Evolutionary conservation across 2,329 filamentous ascomycete genomes (phyloP), one percentile per base, ranked within the genome.

Genomic region (Ophiostoma pallidulum): DNA sequence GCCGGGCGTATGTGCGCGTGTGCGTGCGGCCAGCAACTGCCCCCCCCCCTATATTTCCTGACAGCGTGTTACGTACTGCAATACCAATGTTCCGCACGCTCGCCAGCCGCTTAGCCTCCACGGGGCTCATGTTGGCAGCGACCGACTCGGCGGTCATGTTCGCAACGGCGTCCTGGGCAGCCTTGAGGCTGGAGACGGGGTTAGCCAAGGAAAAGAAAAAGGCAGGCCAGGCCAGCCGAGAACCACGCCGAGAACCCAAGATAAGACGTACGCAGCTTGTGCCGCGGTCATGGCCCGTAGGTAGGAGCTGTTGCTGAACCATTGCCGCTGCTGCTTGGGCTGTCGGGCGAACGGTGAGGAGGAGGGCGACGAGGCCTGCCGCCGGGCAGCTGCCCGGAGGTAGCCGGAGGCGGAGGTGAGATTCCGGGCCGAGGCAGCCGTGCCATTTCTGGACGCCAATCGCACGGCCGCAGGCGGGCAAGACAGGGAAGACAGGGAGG

Each of bases 21-120:
- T n/a, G n/a, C n/a, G n/a, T n/a, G n/a, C n/a, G n/a, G n/a, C n/a
- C n/a, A n/a, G n/a, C n/a, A n/a, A n/a, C n/a, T n/a, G n/a, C n/a
- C n/a, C n/a, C 29, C 9, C 29, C 29, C 9, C 42, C 37, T 79
- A 89, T 85, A 28, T 28, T 28, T 28, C 6, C 10, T 28, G 24
- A 6, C 24, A 28, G 10, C 10, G 24, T 6, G 10, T n/a, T 10
- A 28, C 24, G 24, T 28, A 28, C 24, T 60, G 92, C 92, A 71
- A 98, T 98, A 69, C 92, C 92, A 66, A 98, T 98, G 66, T 98
- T 98, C 55, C 92, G 81, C 50, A 97, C 86, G 68, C 77, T 80
- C 45, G 84, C 79, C 54, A 98, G 68, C 53, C 91, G 80, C 53
- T 80, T 75, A 49, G 79, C 81, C 68, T 98, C 92, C 51, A 82